Evolutionary conservation across 208 protist genomes (phyloP).

Genomic region (Trypanosoma cruzi): DNA sequence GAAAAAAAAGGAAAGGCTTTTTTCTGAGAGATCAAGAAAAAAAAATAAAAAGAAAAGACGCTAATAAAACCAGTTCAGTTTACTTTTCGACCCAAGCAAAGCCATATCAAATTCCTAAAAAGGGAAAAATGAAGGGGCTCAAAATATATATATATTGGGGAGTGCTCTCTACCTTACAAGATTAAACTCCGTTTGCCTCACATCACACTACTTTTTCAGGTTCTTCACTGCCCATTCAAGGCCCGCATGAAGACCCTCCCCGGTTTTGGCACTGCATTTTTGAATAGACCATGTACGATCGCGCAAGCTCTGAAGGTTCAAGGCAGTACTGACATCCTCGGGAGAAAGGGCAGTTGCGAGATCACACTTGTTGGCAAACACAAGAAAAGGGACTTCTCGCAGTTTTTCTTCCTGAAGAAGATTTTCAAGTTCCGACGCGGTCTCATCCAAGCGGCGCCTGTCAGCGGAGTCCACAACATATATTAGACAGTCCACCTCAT

Average conservation of each 20-base stretch:
- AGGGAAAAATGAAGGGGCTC: neutral
- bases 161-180: conserved; percentile 14
- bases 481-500: conserved; percentile 96
- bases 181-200: conserved; percentile 5
- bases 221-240: conserved; percentile 91
- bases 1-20: conserved; percentile 1
- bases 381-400: conserved; percentile 92
- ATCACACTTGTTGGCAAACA: conserved; percentile 99
- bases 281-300: conserved; percentile 93
- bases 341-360: conserved; percentile 89
- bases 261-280: conserved; percentile 92
- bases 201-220: conserved; percentile 63
- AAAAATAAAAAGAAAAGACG: conserved; percentile 25
- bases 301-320: conserved; percentile 87
- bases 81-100: conserved; percentile 14
- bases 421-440: conserved; percentile 89
- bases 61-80: too few relatives aligned
- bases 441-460: conserved; percentile 94
- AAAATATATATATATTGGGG: neutral
- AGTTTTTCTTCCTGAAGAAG: conserved; percentile 97
- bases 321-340: conserved; percentile 81
- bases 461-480: conserved; percentile 97
- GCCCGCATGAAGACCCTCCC: conserved; percentile 87
- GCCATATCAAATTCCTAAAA: conserved; percentile 8
- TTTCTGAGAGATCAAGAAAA: too few relatives aligned